Base-by-base conservation (phyloP, 2,329 filamentous ascomycete genomes). In the Colletotrichum sidae region DNA sequence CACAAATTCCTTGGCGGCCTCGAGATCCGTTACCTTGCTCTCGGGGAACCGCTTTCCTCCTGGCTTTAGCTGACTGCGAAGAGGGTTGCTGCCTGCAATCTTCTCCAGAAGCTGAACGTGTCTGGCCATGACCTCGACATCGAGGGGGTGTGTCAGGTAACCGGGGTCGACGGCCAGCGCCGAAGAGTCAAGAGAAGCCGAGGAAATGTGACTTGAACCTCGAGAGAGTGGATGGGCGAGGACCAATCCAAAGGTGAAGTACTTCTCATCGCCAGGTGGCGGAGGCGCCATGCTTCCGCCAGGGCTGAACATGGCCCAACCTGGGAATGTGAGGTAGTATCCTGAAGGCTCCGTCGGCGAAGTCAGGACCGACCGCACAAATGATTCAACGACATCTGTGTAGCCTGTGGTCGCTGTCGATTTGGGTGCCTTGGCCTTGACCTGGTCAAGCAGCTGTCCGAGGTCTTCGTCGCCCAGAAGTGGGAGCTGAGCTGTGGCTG, bases 171-270 rank as follows among this genome's bases (percentile, higher is more conserved):
- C 79, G 11, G 73, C 71, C 4, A 81, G 73, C 9, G 63, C 67
- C 12, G 47, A 33, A 15, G 62, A 56, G 12, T 65, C 58, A 35
- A 65, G 46, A 49, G 83, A 78, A 1, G 78, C 58, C 4, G 78
- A 79, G 10, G 76, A 76, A 67, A 90, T 86, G 75, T 90, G 89
- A 63, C 88, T 83, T 41, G 80, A 80, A 7, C 88, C 88, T 0
- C 87, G 81, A 2, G 85, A 87, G 69, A 88, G 84, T 0, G 89
- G 88, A 58, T 90, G 89, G 54, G 86, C 85, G 35, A 88, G 84
- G 67, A 87, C 86, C 0, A 83, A 80, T 67, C 84, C 84, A 64
- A 85, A 78, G 12, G 86, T 84, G 55, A 88, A 79, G 72, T 85
- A 87, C 69, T 88, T 70, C 33, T 66, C 59, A 9, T 66, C 54